Evolutionary conservation across 2,329 filamentous ascomycete genomes (phyloP).

Genomic region (Pseudogymnoascus sp.): DNA sequence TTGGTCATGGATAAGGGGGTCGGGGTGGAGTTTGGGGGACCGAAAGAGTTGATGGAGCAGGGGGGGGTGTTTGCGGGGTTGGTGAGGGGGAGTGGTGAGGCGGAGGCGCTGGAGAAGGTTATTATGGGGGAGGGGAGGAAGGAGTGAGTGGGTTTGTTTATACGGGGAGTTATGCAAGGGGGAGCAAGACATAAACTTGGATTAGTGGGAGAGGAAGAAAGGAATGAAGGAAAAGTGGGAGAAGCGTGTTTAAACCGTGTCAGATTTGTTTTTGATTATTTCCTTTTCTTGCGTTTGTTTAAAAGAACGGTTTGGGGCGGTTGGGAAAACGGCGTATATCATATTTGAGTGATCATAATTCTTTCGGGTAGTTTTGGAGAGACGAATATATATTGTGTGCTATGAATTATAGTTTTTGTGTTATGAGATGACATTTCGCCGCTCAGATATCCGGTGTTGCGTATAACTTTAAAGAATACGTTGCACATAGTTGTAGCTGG

Average conservation of each 20-base stretch:
- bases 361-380: neutral
- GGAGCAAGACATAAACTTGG: neutral
- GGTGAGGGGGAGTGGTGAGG: conserved; percentile 54
- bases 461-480: no score
- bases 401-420: neutral
- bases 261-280: neutral
- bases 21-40: conserved; percentile 60
- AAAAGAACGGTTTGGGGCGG: neutral
- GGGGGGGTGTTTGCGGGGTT: conserved; percentile 50
- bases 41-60: conserved; percentile 50
- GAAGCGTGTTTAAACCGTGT: neutral
- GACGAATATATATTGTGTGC: neutral
- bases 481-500: no score
- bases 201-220: neutral
- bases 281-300: neutral
- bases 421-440: neutral
- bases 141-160: neutral
- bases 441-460: no score
- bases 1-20: conserved; percentile 60
- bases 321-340: neutral
- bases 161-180: neutral
- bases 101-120: conserved; percentile 27
- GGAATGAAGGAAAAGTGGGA: neutral
- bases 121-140: conserved; percentile 7
- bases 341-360: neutral